A percentile compares a stretch with the other conserved stretches of the same genome.
Conservation (phyloP, 192 early-diverging fungal species). For the Geosiphon pyriformis region DNA sequence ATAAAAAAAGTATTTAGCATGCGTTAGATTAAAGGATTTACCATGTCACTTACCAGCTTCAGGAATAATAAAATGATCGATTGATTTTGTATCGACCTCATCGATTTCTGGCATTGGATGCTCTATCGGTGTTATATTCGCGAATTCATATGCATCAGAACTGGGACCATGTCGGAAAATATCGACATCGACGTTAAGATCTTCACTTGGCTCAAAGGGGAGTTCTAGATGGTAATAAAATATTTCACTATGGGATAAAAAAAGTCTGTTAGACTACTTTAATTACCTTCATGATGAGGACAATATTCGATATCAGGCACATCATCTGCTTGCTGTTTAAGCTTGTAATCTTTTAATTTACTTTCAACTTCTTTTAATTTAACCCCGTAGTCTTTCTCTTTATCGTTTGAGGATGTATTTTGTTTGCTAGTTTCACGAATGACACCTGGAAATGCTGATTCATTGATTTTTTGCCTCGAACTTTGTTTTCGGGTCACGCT, state of each 20-base stretch:
- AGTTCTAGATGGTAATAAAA: constrained; percentile 1
- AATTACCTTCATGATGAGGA: neutral
- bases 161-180: neutral
- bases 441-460: too few relatives aligned
- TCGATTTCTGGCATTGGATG: neutral
- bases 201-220: constrained; percentile 13
- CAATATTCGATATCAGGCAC: constrained; percentile 18
- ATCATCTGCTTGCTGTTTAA: neutral
- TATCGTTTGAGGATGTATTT: too few relatives aligned
- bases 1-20: neutral
- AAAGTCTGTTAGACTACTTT: neutral
- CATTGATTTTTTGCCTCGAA: too few relatives aligned
- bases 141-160: constrained; percentile 6
- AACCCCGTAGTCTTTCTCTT: too few relatives aligned
- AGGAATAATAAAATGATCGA: neutral
- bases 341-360: too few relatives aligned
- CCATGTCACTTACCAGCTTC: constrained; percentile 1
- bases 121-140: constrained; percentile 4
- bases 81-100: neutral
- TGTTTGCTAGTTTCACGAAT: too few relatives aligned
- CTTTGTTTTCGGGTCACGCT: too few relatives aligned
- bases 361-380: too few relatives aligned
- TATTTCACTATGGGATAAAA: neutral
- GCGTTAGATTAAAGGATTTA: neutral
- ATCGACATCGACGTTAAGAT: constrained; percentile 9